Base-by-base conservation (phyloP, 192 early-diverging fungal genomes). In the Mortierella alpina region DNA sequence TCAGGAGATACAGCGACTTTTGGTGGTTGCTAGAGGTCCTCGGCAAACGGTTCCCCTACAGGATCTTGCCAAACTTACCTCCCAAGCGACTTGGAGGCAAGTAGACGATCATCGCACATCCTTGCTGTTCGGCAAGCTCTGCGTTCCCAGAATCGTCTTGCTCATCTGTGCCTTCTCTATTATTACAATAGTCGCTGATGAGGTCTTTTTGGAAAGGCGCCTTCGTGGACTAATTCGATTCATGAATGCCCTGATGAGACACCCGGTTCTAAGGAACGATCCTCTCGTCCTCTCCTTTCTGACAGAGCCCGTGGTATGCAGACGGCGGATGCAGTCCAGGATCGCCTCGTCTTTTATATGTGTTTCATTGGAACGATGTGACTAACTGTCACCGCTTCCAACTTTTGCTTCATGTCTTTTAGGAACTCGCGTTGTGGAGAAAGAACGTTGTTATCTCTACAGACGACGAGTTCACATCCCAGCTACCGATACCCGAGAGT, bases 1-100 rank as follows among this genome's bases (percentile, higher is more conserved):
- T 90, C 39, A 88, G 97, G 13, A 88, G 97, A 63, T 98, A 96
- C 82, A 95, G 92, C 62, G 97, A 98, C 76, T 96, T 98, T 82
- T 89, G 92, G 80, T 96, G 94, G 94, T 83, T 98, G 15, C 84
- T 90, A 58, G 94, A 96, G 51, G 82, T 91, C 41, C 82, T 98
- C 6, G 73, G 87, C 45, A 93, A 90, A 59, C 81, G 90, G 31
- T 98, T 96, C 69, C 95, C 95, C 7, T 94, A 88, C 55, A 87
- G 97, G 49, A 90, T 95, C 64, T 85, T 93, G 40, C 92, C 94
- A 6, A 89, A 90, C 74, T 86, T 96, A 13, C 96, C 96, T 46
- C 96, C 96, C 7, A 98, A 98, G 76, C 92, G 94, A 53, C 86
- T 96, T 52, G 89, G 90, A 86, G 92, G 95, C 90, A 91, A 40